phyloP scores from a whole-genome alignment of 2,329 filamentous ascomycete genomes.

The Curvularia verruculosa region DNA sequence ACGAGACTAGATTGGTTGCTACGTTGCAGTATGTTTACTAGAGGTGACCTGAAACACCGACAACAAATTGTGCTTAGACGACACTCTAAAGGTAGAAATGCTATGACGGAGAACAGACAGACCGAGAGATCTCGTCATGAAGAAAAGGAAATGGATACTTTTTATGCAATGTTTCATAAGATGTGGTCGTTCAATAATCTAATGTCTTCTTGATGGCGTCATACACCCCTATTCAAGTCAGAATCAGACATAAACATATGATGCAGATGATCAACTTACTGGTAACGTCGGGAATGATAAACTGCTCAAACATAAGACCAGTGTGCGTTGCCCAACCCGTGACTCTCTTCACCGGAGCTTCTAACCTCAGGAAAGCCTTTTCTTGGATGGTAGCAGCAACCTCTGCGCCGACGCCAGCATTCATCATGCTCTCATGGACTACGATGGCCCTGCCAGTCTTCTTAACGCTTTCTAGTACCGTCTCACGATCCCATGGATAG shows the following conservation, averaged over 20 bases:
- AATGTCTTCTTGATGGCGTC: constrained; percentile 56
- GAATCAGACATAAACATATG: constrained; percentile 26
- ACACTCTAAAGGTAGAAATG: neutral
- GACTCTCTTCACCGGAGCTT: constrained; percentile 83
- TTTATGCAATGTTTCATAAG: neutral
- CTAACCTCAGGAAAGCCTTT: constrained; percentile 80
- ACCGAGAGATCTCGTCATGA: neutral
- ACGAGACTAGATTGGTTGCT: neutral
- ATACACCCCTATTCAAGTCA: constrained; percentile 50
- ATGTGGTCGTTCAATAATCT: constrained; percentile 49
- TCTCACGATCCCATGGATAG: constrained; percentile 88
- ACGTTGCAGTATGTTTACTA: neutral
- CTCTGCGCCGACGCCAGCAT: constrained; percentile 86
- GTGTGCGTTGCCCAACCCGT: constrained; percentile 90
- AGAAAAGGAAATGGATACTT: neutral
- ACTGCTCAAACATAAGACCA: constrained; percentile 74
- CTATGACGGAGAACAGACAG: neutral
- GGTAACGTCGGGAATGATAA: constrained; percentile 79
- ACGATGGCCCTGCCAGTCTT: constrained; percentile 88
- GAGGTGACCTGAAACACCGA: too few relatives aligned
- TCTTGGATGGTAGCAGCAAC: constrained; percentile 89
- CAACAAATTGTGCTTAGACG: neutral
- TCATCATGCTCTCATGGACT: constrained; percentile 91
- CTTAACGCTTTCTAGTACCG: constrained; percentile 78
- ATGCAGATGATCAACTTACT: constrained; percentile 65